Base-by-base conservation (phyloP, 2,329 filamentous ascomycete genomes). In the Hypoxylon sp. region DNA sequence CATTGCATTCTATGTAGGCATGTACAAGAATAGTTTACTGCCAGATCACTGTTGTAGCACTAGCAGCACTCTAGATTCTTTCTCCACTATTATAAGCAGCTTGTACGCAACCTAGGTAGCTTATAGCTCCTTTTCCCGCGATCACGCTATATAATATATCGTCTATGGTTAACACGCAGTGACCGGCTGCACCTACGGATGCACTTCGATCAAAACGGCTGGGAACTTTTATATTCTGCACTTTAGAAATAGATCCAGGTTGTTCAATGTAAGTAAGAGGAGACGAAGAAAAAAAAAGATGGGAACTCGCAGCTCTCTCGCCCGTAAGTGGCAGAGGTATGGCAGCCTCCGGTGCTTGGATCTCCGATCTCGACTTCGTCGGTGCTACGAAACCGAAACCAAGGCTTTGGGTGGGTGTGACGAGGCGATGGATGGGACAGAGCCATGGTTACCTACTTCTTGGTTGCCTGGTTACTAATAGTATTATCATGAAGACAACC, bases 171-270 rank as follows among this genome's bases (percentile, higher is more conserved):
- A n/a, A 40, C 36, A 17, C n/a, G 44, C 32, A 34, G 37, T 20
- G 16, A 27, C 37, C 32, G 31, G 48, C 42, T 56, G 52, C 52
- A 59, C n/a, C n/a, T n/a, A n/a, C n/a, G n/a, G n/a, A n/a, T 59
- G 55, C 55, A 56, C 36, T 32, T 52, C 30, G 55, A 59, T 56
- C 23, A 56, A 59, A 53, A 23, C 38, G 52, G 48, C 15, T 41
- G 15, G 8, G 21, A 29, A 17, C 13, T 19, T 43, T 29, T n/a
- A n/a, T n/a, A n/a, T n/a, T 15, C 37, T 59, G 52, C 48, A 53
- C 38, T 15, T 49, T n/a, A n/a, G 41, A 30, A 47, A n/a, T n/a
- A n/a, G 21, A 25, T 5, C 21, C 21, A 5, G 6, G 21, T 25
- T 9, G 21, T 25, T 25, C 6, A 25, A 36, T 19, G 46, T 25